Evolutionary conservation across 257 asterid species (phyloP), one percentile per base, ranked within the genome.

Genomic region (Solanum pennellii): DNA sequence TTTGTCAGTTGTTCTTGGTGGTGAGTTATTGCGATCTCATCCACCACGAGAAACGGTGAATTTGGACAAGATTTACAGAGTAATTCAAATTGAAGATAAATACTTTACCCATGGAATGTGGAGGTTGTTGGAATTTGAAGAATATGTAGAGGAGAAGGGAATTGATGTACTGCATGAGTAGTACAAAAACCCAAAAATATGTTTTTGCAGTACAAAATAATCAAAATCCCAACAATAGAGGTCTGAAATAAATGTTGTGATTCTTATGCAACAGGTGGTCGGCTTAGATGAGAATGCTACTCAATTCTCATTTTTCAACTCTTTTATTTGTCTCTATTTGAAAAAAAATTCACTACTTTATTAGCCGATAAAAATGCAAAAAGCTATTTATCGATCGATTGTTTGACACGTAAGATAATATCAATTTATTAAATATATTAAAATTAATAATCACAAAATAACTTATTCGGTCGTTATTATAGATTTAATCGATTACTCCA

Each of bases 401-500:
- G 12, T 20, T 56, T 0, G 5, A 1, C 20, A 3, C 1, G 2
- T 20, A 18, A 2, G 0, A 20, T 18, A 56, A 0, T 0, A 0
- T 18, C 5, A 2, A 56, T 1, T 18, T 56, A 56, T 0, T 56
- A 56, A 56, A 56, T 20, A 56, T 56, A 56, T 52, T 0, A 0
- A 52, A 0, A 52, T 16, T 18, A 49, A 5, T 49, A 52, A 52
- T 52, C 0, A 0, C 2, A 7, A 18, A 52, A 52, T 56, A 56
- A 56, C 0, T 56, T 56, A 56, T 52, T 52, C 10, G 23, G 0
- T 0, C 62, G 0, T 52, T 52, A 6, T 0, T 9, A 52, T 16
- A 6, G 0, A 16, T 52, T 16, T 52, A 3, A 3, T 52, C 18
- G n/a, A 52, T 18, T 56, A 56, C 65, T 56, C 11, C 12, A 20